Evolutionary conservation across 2,329 filamentous ascomycete genomes (phyloP), one percentile per base, ranked within the genome.

Genomic region (Cordyceps militaris): DNA sequence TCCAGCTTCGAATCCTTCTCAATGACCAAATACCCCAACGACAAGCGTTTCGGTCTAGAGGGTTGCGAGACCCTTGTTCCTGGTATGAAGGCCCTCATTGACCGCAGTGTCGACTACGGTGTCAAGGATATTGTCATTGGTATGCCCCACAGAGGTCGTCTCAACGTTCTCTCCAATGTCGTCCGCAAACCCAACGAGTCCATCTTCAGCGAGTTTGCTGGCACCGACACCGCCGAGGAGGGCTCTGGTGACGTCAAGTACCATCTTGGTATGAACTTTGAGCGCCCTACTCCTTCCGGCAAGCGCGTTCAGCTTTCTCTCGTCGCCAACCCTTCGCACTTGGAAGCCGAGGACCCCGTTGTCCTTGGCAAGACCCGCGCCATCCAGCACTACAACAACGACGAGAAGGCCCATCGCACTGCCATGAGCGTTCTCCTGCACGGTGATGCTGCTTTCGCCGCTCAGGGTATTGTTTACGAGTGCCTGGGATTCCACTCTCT

Each of bases 251-350:
- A 99, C 73, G 94, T 99, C 75, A 99, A 99, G 77, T 99, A 99
- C 79, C 94, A 99, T 79, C 80, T 99, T 68, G 94, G 94, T 71
- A 99, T 99, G 94, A 99, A 99, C 81, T 99, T 99, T 66, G 94
- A 99, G 79, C 91, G 94, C 62, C 94, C 94, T 56, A 99, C 94
- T 10, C 94, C 94, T 59, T 97, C 93, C 44, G 94, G 94, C 67
- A 97, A 97, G 84, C 94, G 94, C 63, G 94, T 99, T n/a, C 94
- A 99, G 79, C 85, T 99, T 56, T 99, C 94, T 61, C 85, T 99
- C 52, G 94, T 99, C 60, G 94, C 94, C 76, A 99, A 99, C 75
- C 94, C 94, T 40, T 99, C 94, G 58, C 94, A 99, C 81, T 79
- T 99, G 69, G 94, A 99, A 77, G 94, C 94, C 51, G 94, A 99